phyloP scores from a whole-genome alignment of 352 stramenopile genomes.

The Phytophthora meadii region DNA sequence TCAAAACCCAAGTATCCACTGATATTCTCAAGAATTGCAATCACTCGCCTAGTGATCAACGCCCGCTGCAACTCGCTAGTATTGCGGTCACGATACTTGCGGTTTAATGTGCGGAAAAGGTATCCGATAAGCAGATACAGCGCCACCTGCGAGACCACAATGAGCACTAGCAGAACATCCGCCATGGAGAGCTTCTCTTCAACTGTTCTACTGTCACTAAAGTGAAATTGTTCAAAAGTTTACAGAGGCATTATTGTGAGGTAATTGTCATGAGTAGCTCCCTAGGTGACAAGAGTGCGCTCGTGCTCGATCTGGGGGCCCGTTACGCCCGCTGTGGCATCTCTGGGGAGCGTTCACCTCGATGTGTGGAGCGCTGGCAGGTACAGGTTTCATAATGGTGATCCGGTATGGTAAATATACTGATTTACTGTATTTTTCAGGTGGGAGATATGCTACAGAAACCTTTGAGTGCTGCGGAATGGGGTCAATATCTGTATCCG shows the following conservation, averaged over 20 bases:
- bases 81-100: constrained; percentile 21
- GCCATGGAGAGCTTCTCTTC: constrained; percentile 15
- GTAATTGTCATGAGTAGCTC: constrained; percentile 33
- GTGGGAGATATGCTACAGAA: constrained; percentile 61
- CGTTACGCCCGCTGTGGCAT: constrained; percentile 77
- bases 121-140: constrained; percentile 43
- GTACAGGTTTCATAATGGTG: constrained; percentile 25
- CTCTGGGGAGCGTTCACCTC: constrained; percentile 77
- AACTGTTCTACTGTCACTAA: constrained; percentile 12
- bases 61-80: constrained; percentile 32
- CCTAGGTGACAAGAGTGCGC: constrained; percentile 58
- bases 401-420: background rate
- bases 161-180: constrained; percentile 35
- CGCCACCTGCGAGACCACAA: constrained; percentile 42
- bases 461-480: constrained; percentile 41
- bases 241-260: constrained; percentile 12
- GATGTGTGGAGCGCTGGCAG: constrained; percentile 72
- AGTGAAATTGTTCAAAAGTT: background rate
- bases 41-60: constrained; percentile 39
- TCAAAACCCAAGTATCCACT: background rate
- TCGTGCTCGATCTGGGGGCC: constrained; percentile 82
- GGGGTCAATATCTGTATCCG: constrained; percentile 56
- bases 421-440: constrained; percentile 28
- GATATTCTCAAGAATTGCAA: background rate
- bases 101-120: constrained; percentile 41